A percentile compares a stretch with the other conserved stretches of the same genome.
Evolutionary conservation across 2,329 filamentous ascomycete species (phyloP).

Genomic region (Alternaria solani): DNA sequence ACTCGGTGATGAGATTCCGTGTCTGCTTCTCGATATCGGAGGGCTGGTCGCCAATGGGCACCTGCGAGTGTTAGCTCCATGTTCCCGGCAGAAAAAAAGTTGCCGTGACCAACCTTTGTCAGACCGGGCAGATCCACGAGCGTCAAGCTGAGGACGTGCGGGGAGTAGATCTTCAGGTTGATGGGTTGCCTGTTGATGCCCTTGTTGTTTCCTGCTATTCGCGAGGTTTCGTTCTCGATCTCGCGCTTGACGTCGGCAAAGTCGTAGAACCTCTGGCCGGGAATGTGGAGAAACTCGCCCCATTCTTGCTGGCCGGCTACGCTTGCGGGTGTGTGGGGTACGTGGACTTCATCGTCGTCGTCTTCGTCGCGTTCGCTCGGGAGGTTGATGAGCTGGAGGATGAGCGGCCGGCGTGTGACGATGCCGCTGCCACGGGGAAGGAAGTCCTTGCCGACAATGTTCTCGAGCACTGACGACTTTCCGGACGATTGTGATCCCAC

Average conservation of each 20-base stretch:
- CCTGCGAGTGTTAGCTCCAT: constrained; percentile 59
- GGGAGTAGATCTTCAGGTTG: constrained; percentile 98
- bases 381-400: constrained; percentile 98
- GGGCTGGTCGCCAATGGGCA: constrained; percentile 96
- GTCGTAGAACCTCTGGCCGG: constrained; percentile 86
- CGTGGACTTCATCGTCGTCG: constrained; percentile 66
- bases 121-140: constrained; percentile 94
- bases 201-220: constrained; percentile 96
- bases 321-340: constrained; percentile 79
- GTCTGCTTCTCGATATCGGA: constrained; percentile 99
- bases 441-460: constrained; percentile 98
- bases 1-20: constrained; percentile 93
- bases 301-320: constrained; percentile 75
- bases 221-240: constrained; percentile 94
- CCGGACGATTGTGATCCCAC: constrained; percentile 98
- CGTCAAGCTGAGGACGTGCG: constrained; percentile 94
- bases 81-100: constrained; percentile 9
- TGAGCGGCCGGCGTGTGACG: constrained; percentile 90
- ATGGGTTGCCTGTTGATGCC: constrained; percentile 98
- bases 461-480: constrained; percentile 98
- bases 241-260: constrained; percentile 94
- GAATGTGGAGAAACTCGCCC: constrained; percentile 97
- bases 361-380: constrained; percentile 76
- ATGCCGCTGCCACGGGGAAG: constrained; percentile 95
- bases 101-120: constrained; percentile 74